These are phyloP conservation scores for Trichothecium sympodiale DNA, from an alignment of 2,329 filamentous ascomycete genomes.

Conservation along the genomic window DNA sequence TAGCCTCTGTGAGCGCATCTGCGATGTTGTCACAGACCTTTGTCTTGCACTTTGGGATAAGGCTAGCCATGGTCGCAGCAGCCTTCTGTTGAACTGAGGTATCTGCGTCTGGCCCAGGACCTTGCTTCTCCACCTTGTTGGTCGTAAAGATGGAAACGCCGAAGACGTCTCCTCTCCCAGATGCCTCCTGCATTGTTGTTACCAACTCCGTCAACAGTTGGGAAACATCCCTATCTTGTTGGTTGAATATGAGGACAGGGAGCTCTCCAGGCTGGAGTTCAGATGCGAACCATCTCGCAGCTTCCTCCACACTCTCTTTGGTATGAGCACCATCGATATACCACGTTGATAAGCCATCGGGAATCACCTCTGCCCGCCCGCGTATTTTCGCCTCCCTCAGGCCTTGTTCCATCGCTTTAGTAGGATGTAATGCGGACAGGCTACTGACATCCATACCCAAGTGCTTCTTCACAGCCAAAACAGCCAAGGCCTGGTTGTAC, in stretches of 20 bases:
- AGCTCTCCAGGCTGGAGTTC: constrained; percentile 19
- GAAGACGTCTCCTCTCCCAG: constrained; percentile 38
- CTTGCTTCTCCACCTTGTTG: constrained; percentile 38
- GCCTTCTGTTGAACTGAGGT: constrained; percentile 56
- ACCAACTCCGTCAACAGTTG: constrained; percentile 55
- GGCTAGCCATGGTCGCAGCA: constrained; percentile 45
- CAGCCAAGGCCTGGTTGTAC: constrained; percentile 47
- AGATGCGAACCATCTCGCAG: constrained; percentile 65
- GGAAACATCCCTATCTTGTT: constrained; percentile 71
- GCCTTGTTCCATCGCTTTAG: constrained; percentile 45
- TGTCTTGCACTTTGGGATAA: constrained; percentile 35
- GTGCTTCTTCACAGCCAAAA: constrained; percentile 46
- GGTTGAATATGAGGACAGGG: constrained; percentile 74
- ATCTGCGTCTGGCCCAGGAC: constrained; percentile 28
- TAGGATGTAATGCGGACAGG: constrained; percentile 13
- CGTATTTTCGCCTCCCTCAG: constrained; percentile 57
- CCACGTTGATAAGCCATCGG: constrained; percentile 49
- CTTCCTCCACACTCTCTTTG: constrained; percentile 66
- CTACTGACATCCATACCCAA: constrained; percentile 23
- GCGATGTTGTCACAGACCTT: constrained; percentile 56
- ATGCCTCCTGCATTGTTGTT: constrained; percentile 33
- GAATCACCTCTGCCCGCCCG: constrained; percentile 66
- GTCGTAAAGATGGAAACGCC: constrained; percentile 70
- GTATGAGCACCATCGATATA: constrained; percentile 85
- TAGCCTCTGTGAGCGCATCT: constrained; percentile 53